Evolutionary conservation across 2,329 filamentous ascomycete species (phyloP), one percentile per base, ranked within the genome.

Genomic region (Pseudocercospora fijiensis): DNA sequence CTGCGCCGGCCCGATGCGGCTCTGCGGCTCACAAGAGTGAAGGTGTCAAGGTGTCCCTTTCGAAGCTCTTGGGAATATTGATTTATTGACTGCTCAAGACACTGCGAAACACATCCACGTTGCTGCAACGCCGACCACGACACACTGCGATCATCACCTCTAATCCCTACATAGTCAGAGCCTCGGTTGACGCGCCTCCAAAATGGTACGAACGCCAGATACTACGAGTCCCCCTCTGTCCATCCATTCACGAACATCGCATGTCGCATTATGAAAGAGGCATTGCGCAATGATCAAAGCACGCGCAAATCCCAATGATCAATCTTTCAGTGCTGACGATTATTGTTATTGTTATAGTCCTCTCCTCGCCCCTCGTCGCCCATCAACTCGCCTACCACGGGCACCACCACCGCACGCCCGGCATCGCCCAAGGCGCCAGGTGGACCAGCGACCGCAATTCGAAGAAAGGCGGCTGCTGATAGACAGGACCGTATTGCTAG

Each of bases 401-500:
- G 90, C 79, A 84, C 88, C 65, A 87, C 85, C 76, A 85, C 88
- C 75, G 88, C 85, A 75, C 91, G 94, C 69, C 88, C 91, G 62
- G 89, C 91, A 28, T 96, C 94, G 57, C 93, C 94, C 66, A 88
- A 91, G 74, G 90, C 92, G 68, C 95, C 95, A 26, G 95, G 95
- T 70, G 95, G 95, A 73, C 92, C 95, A 75, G 92, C 95, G 78
- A 96, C 94, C 71, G 94, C 92, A 67, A 96, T 99, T 81, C 89
- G 95, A 79, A 89, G 95, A 78, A 92, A 95, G 78, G 94, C 95
- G 49, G 95, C 95, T 28, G 94, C 94, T 74, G 95, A 98, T 79
- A 91, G 96, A 82, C 96, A 96, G 81, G 95, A 98, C 82, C 95
- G 96, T 82, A 87, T 94, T 73, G 93, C 94, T 75, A 99, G 96